Conservation (phyloP, 805 yeast species). For the Pichia nakasei region DNA sequence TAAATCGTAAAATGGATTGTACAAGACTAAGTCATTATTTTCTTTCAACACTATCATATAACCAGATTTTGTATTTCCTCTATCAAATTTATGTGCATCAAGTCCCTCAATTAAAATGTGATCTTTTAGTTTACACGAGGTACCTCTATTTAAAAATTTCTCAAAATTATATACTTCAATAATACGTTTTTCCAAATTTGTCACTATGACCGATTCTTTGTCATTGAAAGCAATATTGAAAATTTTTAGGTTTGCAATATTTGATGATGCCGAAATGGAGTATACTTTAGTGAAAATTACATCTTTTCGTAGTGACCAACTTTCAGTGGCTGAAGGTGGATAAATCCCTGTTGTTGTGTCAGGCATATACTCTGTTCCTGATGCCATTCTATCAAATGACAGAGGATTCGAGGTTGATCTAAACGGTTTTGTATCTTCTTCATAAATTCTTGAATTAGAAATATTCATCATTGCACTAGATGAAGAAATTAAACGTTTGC, state of each 20-base stretch:
- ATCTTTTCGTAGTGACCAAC: constrained; percentile 46
- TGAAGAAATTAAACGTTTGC: constrained; percentile 20
- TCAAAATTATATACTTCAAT: constrained; percentile 45
- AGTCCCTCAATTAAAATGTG: constrained; percentile 17
- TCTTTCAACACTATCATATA: constrained; percentile 35
- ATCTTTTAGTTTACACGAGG: constrained; percentile 18
- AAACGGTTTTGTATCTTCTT: constrained; percentile 27
- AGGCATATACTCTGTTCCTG: constrained; percentile 27
- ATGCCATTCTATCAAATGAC: constrained; percentile 38
- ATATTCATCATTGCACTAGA: constrained; percentile 24
- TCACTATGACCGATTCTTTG: constrained; percentile 54
- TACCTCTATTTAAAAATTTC: constrained; percentile 23
- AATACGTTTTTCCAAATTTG: constrained; percentile 33
- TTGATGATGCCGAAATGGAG: constrained; percentile 28
- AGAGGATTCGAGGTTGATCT: constrained; percentile 32
- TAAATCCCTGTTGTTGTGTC: constrained; percentile 18
- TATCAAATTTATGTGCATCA: constrained; percentile 34
- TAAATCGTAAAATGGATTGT: constrained; percentile 51
- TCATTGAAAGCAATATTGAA: constrained; percentile 36
- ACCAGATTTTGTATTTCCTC: constrained; percentile 31
- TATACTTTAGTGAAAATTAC: constrained; percentile 59
- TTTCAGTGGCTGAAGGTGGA: constrained; percentile 19
- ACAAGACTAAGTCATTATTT: constrained; percentile 30
- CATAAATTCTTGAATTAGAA: constrained; percentile 35
- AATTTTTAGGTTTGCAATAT: constrained; percentile 27